Percentiles rank a stretch among this genome's conserved stretches.
phyloP scores from a whole-genome alignment of 768 basidiomycete genomes.

The Leccinum longicurvipes region DNA sequence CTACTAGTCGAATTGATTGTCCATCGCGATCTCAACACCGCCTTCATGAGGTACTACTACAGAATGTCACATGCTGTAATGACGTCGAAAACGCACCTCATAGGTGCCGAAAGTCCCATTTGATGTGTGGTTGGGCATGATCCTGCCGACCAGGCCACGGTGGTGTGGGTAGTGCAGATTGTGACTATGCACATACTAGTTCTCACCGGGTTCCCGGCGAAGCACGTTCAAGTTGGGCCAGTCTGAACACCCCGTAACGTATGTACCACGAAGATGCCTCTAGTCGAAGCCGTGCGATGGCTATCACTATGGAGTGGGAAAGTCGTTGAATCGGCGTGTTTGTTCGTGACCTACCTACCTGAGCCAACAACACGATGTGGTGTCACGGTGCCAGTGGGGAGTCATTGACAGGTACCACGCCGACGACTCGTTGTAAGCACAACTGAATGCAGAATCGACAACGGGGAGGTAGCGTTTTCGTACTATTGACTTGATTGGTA shows the following conservation, averaged over 20 bases:
- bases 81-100: background rate
- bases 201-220: background rate
- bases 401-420: conserved; percentile 1
- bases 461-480: background rate
- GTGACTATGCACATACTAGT: background rate
- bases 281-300: background rate
- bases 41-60: background rate
- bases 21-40: background rate
- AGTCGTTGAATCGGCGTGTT: background rate
- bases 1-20: background rate
- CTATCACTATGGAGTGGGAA: background rate
- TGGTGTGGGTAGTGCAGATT: background rate
- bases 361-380: background rate
- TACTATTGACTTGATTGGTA: background rate
- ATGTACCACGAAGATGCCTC: background rate
- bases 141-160: background rate
- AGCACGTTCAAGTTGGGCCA: background rate
- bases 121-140: background rate
- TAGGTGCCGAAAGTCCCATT: background rate
- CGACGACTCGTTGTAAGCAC: conserved; percentile 1
- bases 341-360: background rate
- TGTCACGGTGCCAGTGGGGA: background rate
- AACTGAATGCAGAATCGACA: background rate
- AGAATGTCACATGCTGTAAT: too few species aligned
- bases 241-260: background rate